Evolutionary conservation across 805 yeast genomes (phyloP), one percentile per base, ranked within the genome.

Genomic region (Ogataea trehaloabstinens): DNA sequence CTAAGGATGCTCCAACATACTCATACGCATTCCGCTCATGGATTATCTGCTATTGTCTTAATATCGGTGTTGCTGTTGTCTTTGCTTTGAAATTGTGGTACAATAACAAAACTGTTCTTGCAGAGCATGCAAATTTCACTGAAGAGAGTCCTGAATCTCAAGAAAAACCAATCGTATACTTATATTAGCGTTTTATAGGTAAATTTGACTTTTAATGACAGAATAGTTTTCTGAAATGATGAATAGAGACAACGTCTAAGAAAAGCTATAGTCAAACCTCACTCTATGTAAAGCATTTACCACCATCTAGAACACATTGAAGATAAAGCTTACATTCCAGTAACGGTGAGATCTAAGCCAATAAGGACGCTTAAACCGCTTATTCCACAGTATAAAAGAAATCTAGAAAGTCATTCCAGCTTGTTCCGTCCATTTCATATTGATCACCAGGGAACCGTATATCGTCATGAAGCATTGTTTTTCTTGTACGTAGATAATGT

Each of bases 1-100:
- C 71, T 1, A 52, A 62, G 8, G 77, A 80, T 38, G 78, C 76
- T 17, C 88, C 88, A 13, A 55, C 58, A 17, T 84, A 82, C 54
- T 60, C 57, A 6, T 73, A 76, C 27, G 85, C 82, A 4, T 77
- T 76, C 49, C 64, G 72, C 29, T 68, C 79, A 1, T 69, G 78
- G 61, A 70, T 79, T 42, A 73, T 68, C 13, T 70, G 78, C 32
- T 73, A 76, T 49, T 48, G 55, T 22, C 29, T 53, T 18, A 44
- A 45, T 28, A 46, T 50, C 17, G 39, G 29, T 3, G 31, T 48
- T 15, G 46, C 51, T n/a, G 45, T 31, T 21, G 29, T 41, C 11
- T 38, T 50, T 27, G 44, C 45, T 15, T 8, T 41, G 22, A 38
- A 36, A 19, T 33, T 35, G 31, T 35, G 19, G 4, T 35, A 18